A percentile compares a stretch with the other conserved stretches of the same genome.
Evolutionary conservation across 176 grass and related monocot species (phyloP).

Genomic region (Hyparrhenia diplandra): DNA sequence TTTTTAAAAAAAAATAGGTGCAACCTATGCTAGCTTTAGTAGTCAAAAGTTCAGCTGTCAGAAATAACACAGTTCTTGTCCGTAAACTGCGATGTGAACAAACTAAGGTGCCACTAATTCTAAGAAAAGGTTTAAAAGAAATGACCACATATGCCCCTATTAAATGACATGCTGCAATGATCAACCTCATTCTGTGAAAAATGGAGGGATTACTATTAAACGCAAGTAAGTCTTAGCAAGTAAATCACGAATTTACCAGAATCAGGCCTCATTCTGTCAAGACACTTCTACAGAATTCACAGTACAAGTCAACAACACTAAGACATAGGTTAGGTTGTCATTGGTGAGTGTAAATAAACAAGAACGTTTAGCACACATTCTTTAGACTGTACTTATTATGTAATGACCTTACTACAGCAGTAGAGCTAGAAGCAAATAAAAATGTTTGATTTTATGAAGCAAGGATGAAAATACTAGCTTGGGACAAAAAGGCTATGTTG

Average conservation of each 20-base stretch:
- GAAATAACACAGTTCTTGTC: not conserved
- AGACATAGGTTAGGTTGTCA: not conserved
- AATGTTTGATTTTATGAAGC: not conserved
- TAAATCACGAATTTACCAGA: not conserved
- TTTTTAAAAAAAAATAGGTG: too few species aligned
- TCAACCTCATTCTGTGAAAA: not conserved
- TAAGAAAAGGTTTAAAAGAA: not conserved
- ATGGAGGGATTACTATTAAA: not conserved
- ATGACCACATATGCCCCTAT: not conserved
- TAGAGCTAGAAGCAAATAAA: not conserved
- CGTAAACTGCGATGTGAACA: not conserved
- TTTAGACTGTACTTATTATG: not conserved
- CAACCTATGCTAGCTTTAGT: not conserved
- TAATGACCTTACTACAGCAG: not conserved
- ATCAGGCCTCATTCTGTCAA: not conserved
- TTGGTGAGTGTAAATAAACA: not conserved
- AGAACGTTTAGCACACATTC: not conserved
- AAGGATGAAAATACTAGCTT: not conserved
- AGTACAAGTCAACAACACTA: not conserved
- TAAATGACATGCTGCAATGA: not conserved
- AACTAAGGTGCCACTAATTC: not conserved
- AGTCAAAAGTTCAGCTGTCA: not conserved
- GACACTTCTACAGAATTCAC: not conserved
- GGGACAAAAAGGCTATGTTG: too few species aligned
- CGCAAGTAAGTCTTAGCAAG: not conserved